Evolutionary conservation across 768 basidiomycete genomes (phyloP).

Genomic region (Cystofilobasidium macerans): DNA sequence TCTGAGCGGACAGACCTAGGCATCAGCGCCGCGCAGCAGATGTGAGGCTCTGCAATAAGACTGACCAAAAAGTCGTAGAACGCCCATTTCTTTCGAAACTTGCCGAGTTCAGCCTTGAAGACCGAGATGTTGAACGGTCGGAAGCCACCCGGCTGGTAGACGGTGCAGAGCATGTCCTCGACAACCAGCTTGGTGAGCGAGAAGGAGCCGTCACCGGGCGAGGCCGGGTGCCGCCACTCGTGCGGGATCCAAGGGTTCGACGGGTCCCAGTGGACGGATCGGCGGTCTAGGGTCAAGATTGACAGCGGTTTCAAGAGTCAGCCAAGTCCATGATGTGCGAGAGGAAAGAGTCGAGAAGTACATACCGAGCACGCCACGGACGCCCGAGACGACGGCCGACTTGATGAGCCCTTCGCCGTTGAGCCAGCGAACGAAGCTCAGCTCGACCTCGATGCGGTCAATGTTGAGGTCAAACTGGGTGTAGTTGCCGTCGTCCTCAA

Average conservation of each 20-base stretch:
- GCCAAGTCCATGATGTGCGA: not conserved
- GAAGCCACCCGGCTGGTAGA: conserved; percentile 87
- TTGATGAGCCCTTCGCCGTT: conserved; percentile 89
- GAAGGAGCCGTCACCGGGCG: conserved; percentile 62
- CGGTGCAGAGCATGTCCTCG: conserved; percentile 84
- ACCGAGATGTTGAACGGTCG: conserved; percentile 63
- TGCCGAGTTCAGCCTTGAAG: conserved; percentile 77
- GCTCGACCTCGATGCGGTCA: conserved; percentile 87
- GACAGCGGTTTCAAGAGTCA: not conserved
- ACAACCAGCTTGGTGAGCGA: conserved; percentile 78
- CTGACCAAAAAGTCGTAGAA: conserved; percentile 74
- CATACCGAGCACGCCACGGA: conserved; percentile 81
- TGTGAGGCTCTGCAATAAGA: not conserved
- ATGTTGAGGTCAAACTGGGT: conserved; percentile 88
- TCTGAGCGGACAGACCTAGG: conserved; percentile 26
- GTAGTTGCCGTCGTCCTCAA: conserved; percentile 47
- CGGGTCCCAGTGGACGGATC: conserved; percentile 74
- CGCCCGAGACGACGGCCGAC: conserved; percentile 84
- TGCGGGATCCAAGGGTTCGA: conserved; percentile 70
- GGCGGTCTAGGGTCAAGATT: conserved; percentile 52
- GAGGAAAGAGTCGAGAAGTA: conserved; percentile 9
- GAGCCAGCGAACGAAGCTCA: conserved; percentile 83
- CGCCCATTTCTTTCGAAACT: conserved; percentile 81
- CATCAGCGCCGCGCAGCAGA: not conserved
- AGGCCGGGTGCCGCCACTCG: conserved; percentile 59